Evolutionary conservation across 768 basidiomycete genomes (phyloP).

Genomic region (Russula dissimulans): DNA sequence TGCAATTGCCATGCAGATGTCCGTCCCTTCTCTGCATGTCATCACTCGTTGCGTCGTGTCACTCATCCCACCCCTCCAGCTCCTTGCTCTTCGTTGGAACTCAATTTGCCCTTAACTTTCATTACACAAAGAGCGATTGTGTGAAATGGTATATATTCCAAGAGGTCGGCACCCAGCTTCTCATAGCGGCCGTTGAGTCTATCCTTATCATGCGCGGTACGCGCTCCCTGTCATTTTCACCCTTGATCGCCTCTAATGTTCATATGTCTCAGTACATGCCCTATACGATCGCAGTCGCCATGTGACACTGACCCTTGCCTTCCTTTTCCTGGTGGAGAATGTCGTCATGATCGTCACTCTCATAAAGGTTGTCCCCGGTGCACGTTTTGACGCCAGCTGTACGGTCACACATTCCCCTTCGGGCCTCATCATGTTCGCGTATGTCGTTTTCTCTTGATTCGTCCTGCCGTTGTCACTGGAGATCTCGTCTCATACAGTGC

Average conservation of each 20-base stretch:
- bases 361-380: conserved; percentile 1
- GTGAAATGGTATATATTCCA: conserved; percentile 16
- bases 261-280: conserved; percentile 11
- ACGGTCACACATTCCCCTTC: conserved; percentile 9
- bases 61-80: neutral
- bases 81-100: conserved; percentile 15
- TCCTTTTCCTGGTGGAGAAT: conserved; percentile 13
- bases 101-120: neutral
- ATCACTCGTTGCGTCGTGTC: neutral
- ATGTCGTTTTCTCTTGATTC: neutral
- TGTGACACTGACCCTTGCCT: neutral
- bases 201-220: conserved; percentile 24
- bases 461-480: neutral
- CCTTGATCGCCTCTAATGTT: neutral
- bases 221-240: neutral
- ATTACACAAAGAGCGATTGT: conserved; percentile 20
- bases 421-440: conserved; percentile 12
- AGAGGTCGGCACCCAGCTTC: conserved; percentile 13
- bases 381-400: conserved; percentile 9
- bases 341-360: conserved; percentile 11
- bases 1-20: conserved; percentile 17
- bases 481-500: conserved; percentile 7
- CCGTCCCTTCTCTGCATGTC: neutral
- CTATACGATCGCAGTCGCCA: conserved; percentile 12
- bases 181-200: conserved; percentile 20